These are phyloP conservation scores for Calonectria pauciramosa DNA, from an alignment of 2,329 filamentous ascomycete species.

Conservation along the genomic window DNA sequence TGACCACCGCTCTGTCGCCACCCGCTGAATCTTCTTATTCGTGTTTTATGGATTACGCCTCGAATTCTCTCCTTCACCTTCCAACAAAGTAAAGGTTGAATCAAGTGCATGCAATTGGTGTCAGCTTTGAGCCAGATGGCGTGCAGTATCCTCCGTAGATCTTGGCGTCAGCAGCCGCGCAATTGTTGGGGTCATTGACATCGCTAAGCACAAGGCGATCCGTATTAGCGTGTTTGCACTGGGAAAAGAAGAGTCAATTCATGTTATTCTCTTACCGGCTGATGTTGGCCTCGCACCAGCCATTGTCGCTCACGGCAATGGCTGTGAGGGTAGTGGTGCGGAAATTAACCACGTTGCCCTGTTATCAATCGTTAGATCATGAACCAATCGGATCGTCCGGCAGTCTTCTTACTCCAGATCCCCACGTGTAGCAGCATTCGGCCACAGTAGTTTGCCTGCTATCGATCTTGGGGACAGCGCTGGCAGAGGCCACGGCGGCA, in stretches of 20 bases:
- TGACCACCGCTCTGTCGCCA: not conserved
- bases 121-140: not conserved
- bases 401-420: not conserved
- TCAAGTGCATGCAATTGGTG: not conserved
- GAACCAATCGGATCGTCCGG: not conserved
- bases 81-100: not conserved
- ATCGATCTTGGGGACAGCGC: not conserved
- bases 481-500: not conserved
- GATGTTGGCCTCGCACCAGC: not conserved
- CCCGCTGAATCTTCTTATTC: not conserved
- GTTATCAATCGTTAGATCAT: not conserved
- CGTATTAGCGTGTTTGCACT: not conserved
- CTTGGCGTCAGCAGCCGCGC: not conserved
- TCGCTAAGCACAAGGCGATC: not conserved
- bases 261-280: not conserved
- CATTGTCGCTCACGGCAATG: not conserved
- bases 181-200: not conserved
- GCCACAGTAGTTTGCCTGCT: not conserved
- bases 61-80: not conserved
- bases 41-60: not conserved
- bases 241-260: fast-evolving
- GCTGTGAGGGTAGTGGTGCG: not conserved
- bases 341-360: not conserved
- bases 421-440: not conserved
- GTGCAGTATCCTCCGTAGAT: not conserved